Evolutionary conservation across 73 alveolate genomes (phyloP), one percentile per base, ranked within the genome.

Genomic region (Paramecium octaurelia): DNA sequence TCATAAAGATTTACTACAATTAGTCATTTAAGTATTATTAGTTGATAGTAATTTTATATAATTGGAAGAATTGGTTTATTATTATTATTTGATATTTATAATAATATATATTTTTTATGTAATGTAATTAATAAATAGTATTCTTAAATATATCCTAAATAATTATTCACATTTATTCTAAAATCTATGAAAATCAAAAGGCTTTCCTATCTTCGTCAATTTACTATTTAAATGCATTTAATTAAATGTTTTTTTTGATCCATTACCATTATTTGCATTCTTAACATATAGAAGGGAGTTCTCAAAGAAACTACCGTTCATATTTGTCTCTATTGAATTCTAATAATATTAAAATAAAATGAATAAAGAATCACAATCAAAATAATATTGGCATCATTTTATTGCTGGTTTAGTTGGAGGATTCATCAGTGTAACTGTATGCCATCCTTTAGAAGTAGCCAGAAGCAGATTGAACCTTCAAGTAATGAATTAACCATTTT

Each of bases 381-480:
- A 76, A 16, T 18, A 9, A 38, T 76, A 76, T 43, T 76, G 64
- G 89, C 40, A 76, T 43, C 89, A 88, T 69, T 88, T 88, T 21
- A 36, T 88, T 21, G 85, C 90, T 43, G 93, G 93, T 16, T 46
- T 88, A 42, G 16, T 69, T 9, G 93, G 93, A 16, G 89, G 93
- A n/a, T 77, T 88, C 42, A 59, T 88, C 4, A 69, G 90, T 38
- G 89, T 88, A 23, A 88, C 93, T 42, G 93, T 71, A 6, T 88
- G 93, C 34, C 90, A 75, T 29, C 91, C 93, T 24, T 64, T 88
- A 12, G 93, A 88, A 35, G 80, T 88, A 36, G 93, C 93, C 20
- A 38, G 93, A 23, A 69, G 87, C 34, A 75, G 93, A 21, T 69
- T 88, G 10, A 88, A 88, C 14, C 42, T 88, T 35, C 44, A 69